Evolutionary conservation across 2,329 filamentous ascomycete species (phyloP).

Genomic region (Aureobasidium sp.): DNA sequence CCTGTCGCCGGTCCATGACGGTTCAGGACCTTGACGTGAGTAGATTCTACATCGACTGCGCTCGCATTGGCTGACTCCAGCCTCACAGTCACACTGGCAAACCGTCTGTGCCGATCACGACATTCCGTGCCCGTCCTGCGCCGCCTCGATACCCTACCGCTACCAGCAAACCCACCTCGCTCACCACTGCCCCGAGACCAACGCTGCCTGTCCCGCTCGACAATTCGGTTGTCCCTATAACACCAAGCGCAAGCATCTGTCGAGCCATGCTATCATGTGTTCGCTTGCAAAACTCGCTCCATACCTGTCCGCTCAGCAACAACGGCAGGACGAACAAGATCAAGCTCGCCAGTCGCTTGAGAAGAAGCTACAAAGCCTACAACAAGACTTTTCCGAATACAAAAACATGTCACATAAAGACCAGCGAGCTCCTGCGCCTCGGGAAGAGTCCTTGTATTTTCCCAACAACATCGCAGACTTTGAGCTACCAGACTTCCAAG

Average conservation of each 20-base stretch:
- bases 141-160: constrained; percentile 34
- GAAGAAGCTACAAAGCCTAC: constrained; percentile 39
- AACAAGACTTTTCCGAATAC: constrained; percentile 32
- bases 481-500: not conserved
- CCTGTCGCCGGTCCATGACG: constrained; percentile 48
- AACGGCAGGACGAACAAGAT: constrained; percentile 39
- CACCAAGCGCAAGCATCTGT: constrained; percentile 34
- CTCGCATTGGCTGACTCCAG: not conserved
- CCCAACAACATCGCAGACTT: not conserved
- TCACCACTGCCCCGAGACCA: constrained; percentile 36
- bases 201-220: constrained; percentile 38
- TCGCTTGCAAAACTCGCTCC: constrained; percentile 42
- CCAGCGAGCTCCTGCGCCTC: not conserved
- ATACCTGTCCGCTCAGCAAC: constrained; percentile 36
- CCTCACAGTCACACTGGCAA: constrained; percentile 25
- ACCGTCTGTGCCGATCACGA: constrained; percentile 45
- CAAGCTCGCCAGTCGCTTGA: constrained; percentile 35
- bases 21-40: constrained; percentile 47
- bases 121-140: constrained; percentile 38
- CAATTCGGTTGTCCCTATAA: constrained; percentile 38
- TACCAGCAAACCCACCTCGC: constrained; percentile 37
- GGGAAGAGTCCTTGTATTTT: not conserved
- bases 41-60: not conserved
- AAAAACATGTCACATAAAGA: not conserved
- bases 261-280: constrained; percentile 36